These are phyloP conservation scores for Fusarium sp. DNA, from an alignment of 2,329 filamentous ascomycete species.

Conservation along the genomic window DNA sequence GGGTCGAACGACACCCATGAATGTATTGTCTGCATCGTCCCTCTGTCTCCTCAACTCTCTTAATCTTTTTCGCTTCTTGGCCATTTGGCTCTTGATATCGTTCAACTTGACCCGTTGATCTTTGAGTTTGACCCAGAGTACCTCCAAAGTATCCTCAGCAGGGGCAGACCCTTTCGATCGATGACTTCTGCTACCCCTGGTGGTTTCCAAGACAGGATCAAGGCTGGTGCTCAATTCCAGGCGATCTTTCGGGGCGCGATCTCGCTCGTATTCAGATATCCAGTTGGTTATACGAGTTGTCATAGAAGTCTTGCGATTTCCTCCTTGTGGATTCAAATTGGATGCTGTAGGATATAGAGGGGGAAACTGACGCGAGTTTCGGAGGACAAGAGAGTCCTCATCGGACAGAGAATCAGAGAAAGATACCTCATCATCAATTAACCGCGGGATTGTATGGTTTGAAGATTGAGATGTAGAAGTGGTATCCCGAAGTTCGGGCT, in stretches of 20 bases:
- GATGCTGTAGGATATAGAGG: constrained; percentile 44
- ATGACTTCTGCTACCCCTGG: constrained; percentile 22
- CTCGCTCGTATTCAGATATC: constrained; percentile 46
- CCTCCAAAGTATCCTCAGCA: constrained; percentile 46
- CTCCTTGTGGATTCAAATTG: constrained; percentile 27
- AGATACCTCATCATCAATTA: constrained; percentile 29
- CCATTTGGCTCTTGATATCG: constrained; percentile 46
- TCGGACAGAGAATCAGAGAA: constrained; percentile 40
- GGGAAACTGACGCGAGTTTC: constrained; percentile 46
- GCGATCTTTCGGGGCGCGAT: constrained; percentile 35
- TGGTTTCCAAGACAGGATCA: constrained; percentile 4
- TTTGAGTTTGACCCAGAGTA: constrained; percentile 50
- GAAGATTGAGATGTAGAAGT: constrained; percentile 33
- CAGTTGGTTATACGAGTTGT: constrained; percentile 48
- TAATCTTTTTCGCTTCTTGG: constrained; percentile 44
- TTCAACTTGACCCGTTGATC: constrained; percentile 44
- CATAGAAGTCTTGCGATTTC: constrained; percentile 41
- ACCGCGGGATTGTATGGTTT: constrained; percentile 37
- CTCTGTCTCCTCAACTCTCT: constrained; percentile 45
- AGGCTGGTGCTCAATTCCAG: constrained; percentile 8
- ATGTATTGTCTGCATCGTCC: constrained; percentile 51
- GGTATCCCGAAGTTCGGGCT: not conserved
- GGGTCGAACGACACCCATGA: constrained; percentile 52
- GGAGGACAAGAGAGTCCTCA: constrained; percentile 43
- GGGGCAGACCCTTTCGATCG: constrained; percentile 24